Evolutionary conservation across 1,284 basidiomycete genomes (phyloP).

Genomic region (Moniliophthora roreri): DNA sequence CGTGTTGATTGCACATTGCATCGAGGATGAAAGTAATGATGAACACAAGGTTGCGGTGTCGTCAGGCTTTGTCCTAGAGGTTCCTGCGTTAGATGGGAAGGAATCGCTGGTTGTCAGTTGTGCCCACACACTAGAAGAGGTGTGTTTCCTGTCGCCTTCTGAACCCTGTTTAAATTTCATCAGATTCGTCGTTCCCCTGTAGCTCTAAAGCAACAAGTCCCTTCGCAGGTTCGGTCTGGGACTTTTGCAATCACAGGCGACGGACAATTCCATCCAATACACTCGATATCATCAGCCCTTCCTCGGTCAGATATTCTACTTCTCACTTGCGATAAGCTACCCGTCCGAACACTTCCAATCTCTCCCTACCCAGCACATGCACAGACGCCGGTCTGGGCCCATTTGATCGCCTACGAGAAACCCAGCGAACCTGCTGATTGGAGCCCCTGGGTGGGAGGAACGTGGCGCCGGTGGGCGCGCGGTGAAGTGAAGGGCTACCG

Average conservation of each 20-base stretch:
- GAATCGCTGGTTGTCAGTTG: constrained; percentile 57
- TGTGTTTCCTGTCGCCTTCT: constrained; percentile 24
- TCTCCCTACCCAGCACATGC: constrained; percentile 65
- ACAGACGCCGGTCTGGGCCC: constrained; percentile 50
- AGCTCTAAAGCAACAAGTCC: constrained; percentile 23
- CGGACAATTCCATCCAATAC: constrained; percentile 42
- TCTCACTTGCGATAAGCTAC: constrained; percentile 35
- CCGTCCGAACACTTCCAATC: constrained; percentile 50
- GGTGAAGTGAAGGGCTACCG: constrained; percentile 58
- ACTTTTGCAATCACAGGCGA: constrained; percentile 39
- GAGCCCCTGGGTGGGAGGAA: constrained; percentile 51
- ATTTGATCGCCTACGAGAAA: constrained; percentile 50
- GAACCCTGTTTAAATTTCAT: not conserved
- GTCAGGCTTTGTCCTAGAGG: constrained; percentile 61
- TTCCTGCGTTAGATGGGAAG: constrained; percentile 24
- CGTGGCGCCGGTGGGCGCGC: constrained; percentile 54
- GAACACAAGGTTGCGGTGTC: constrained; percentile 54
- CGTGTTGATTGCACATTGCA: constrained; percentile 62
- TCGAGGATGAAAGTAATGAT: constrained; percentile 27
- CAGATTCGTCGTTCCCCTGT: constrained; percentile 48
- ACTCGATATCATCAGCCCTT: constrained; percentile 53
- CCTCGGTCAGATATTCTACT: constrained; percentile 62
- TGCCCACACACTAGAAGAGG: constrained; percentile 69
- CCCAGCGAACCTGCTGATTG: constrained; percentile 42
- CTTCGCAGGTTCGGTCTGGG: constrained; percentile 35